Evolutionary conservation across 129 eudicot species (phyloP), one percentile per base, ranked within the genome.

Genomic region (Flaveria trinervia): DNA sequence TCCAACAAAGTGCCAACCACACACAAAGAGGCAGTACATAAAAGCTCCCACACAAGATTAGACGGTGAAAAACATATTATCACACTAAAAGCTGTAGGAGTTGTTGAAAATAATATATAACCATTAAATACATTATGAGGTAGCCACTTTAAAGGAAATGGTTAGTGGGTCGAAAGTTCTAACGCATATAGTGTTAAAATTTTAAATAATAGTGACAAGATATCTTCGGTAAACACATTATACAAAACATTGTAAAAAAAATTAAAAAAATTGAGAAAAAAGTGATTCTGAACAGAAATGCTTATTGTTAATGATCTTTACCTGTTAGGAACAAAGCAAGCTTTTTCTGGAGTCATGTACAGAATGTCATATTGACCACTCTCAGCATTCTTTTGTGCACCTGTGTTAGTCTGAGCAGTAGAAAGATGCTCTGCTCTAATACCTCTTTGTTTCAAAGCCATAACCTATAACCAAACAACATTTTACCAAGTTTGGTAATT

Each of bases 301-400:
- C 15, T 15, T 25, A 61, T 74, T 26, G 66, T 13, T 68, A 67
- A 33, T 14, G 71, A 71, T 55, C 28, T 18, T 57, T 82, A 93
- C 98, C 98, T 93, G 60, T 55, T 65, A 22, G 92, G 70, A 73
- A 88, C 80, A 77, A 62, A 7, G 65, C 90, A 93, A 23, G 98
- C 98, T 74, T 90, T 93, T 75, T 93, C 98, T 9, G 98, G 98
- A 51, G 96, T 93, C 98, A 90, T 86, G 79, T 90, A 93, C 71
- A 93, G 56, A 79, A 93, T 82, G 45, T 85, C 85, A 71, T 84
- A 93, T 44, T 59, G 68, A 62, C 98, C 98, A 20, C 85, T 72
- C 70, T 87, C 95, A 33, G 98, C 96, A 56, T 85, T 88, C 66
- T 49, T 55, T 33, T 85, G 90, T 60, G 83, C 96, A 73, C 60